Percentiles rank a stretch among this genome's conserved stretches.
Conservation (phyloP, 2,329 filamentous ascomycete species). For the Colletotrichum agaves region DNA sequence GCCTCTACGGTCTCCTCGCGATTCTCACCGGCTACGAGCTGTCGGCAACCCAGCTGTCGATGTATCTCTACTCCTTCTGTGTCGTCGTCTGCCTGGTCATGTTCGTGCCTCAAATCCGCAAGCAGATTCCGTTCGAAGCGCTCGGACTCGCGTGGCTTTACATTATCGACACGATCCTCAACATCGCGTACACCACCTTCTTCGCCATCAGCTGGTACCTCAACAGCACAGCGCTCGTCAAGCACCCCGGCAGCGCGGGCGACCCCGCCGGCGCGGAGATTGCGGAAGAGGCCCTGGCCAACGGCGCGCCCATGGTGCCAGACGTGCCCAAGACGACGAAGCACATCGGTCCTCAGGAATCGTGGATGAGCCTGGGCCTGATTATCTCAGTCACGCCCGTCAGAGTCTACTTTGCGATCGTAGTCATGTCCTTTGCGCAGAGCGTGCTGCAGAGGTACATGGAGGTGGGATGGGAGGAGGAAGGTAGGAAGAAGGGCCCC, state of each 20-base stretch:
- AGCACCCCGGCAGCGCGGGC: slow-evolving; percentile 37
- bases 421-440: slow-evolving; percentile 86
- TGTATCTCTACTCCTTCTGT: slow-evolving; percentile 88
- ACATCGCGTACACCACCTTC: slow-evolving; percentile 81
- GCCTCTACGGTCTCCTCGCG: slow-evolving; percentile 89
- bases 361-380: slow-evolving; percentile 79
- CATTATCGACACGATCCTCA: slow-evolving; percentile 82
- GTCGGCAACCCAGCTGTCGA: slow-evolving; percentile 84
- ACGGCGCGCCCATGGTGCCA: slow-evolving; percentile 36
- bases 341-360: slow-evolving; percentile 61
- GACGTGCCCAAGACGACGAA: slow-evolving; percentile 37
- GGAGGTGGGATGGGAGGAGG: slow-evolving; percentile 35
- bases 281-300: slow-evolving; percentile 31
- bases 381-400: slow-evolving; percentile 79
- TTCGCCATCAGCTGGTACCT: slow-evolving; percentile 91
- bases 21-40: slow-evolving; percentile 88
- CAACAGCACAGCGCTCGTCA: slow-evolving; percentile 58
- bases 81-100: slow-evolving; percentile 75
- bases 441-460: slow-evolving; percentile 69
- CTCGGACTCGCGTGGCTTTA: slow-evolving; percentile 88
- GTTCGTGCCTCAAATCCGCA: slow-evolving; percentile 83
- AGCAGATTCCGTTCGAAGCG: slow-evolving; percentile 81
- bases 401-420: slow-evolving; percentile 83
- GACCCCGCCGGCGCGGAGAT: slow-evolving; percentile 33
- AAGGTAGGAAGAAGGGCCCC: slow-evolving; percentile 48